Conservation (phyloP, 2,329 filamentous ascomycete genomes). For the Fusarium irregulare region DNA sequence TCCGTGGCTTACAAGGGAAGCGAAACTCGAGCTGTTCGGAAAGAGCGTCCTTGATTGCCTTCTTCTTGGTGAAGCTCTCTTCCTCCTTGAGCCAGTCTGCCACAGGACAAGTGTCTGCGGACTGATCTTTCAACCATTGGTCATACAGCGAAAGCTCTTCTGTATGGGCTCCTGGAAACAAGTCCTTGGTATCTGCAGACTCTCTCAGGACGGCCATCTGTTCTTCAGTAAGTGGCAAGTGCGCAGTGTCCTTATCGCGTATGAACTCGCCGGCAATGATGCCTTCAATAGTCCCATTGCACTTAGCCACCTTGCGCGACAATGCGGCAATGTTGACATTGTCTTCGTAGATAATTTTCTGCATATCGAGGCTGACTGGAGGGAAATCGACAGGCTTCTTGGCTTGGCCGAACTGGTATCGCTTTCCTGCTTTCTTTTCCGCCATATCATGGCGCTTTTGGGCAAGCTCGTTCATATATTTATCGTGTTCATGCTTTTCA, state of each 20-base stretch:
- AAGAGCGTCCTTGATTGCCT: constrained; percentile 14
- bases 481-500: background rate
- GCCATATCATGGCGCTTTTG: background rate
- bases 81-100: constrained; percentile 11
- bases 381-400: background rate
- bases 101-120: background rate
- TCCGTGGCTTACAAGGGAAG: constrained; percentile 3
- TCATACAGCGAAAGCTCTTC: constrained; percentile 11
- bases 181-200: background rate
- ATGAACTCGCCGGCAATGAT: constrained; percentile 37
- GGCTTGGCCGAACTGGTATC: background rate
- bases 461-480: background rate
- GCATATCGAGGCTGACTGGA: background rate
- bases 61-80: constrained; percentile 8
- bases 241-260: constrained; percentile 24
- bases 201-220: constrained; percentile 28
- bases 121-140: constrained; percentile 11
- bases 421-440: background rate
- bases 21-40: constrained; percentile 15
- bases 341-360: constrained; percentile 8
- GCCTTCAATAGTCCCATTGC: constrained; percentile 32
- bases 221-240: constrained; percentile 22
- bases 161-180: background rate
- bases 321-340: constrained; percentile 18
- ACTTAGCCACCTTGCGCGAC: constrained; percentile 24